Base-by-base conservation (phyloP, 306 rosid genomes). In the Alnus rubra region DNA sequence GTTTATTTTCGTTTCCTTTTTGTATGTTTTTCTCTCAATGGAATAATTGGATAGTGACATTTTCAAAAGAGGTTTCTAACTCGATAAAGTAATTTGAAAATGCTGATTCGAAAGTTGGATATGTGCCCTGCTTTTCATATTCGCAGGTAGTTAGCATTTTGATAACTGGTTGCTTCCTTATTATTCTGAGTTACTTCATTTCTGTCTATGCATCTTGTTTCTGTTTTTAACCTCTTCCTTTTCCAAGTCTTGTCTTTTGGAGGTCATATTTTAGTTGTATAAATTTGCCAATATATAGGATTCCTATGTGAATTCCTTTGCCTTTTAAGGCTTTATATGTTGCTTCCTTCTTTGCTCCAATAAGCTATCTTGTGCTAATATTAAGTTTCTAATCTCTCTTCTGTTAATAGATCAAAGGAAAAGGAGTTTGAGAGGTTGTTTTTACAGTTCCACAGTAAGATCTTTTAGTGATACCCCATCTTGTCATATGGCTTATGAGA, bases 401-500 rank as follows among this genome's bases (percentile, higher is more conserved):
- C 65, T 89, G 37, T 69, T 76, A 4, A 58, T 79, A 74, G 86
- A 82, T 83, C 79, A 62, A 82, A 83, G 90, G 87, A 59, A 72
- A 80, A 74, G 75, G 83, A 80, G 59, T 73, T 83, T 80, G 39
- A 37, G 52, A 81, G 82, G 51, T 74, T 72, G 73, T 75, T 62
- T 3, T 45, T 69, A 63, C 45, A 79, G 80, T 49, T 75, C 74
- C 78, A 73, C 80, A 76, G 79, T 84, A 65, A 77, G 78, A 70
- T 78, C 75, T 80, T 78, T 79, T 81, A 77, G 74, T 45, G 55
- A 80, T 73, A 76, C 78, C 74, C 83, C 67, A 73, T 83, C 70
- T 86, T 76, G 79, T 84, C 87, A 69, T 80, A 54, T 85, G 77
- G 85, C 83, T 52, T 82, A 80, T 81, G 89, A 79, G 82, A 82